A percentile compares a stretch with the other conserved stretches of the same genome.
phyloP scores from a whole-genome alignment of 306 rosid species.

The Trifolium subterraneum region DNA sequence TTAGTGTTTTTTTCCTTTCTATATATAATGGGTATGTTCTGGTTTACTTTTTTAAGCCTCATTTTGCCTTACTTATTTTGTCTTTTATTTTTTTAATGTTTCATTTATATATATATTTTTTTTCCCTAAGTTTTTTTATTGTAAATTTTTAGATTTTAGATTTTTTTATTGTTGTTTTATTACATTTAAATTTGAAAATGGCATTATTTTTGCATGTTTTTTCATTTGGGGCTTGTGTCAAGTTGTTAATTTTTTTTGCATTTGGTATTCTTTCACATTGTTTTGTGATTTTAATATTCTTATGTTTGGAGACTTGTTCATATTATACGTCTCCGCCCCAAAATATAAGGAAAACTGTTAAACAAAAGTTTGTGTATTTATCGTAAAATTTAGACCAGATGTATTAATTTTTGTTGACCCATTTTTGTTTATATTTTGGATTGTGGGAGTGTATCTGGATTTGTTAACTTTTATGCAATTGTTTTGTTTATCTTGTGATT shows the following conservation, averaged over 20 bases:
- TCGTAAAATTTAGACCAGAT: no score
- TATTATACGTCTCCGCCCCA: no score
- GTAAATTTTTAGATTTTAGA: not conserved
- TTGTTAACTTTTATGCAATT: not conserved
- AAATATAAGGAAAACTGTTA: no score
- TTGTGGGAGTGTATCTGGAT: no score
- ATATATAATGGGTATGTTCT: constrained; percentile 24
- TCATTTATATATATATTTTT: not conserved
- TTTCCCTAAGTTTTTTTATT: not conserved
- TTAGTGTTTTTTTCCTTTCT: not conserved
- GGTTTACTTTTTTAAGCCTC: constrained; percentile 18
- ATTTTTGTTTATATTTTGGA: no score
- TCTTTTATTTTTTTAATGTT: not conserved
- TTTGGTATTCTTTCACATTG: no score
- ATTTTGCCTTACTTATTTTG: not conserved
- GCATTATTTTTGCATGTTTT: not conserved
- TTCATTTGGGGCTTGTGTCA: not conserved
- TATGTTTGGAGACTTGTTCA: not conserved
- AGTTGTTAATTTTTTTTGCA: not conserved
- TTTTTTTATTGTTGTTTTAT: no score
- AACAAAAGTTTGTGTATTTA: no score
- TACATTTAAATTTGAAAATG: not conserved
- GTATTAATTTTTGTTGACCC: no score
- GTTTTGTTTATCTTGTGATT: no score
- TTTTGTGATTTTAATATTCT: not conserved